Percentiles rank a stretch among this genome's conserved stretches.
Evolutionary conservation across 2,329 filamentous ascomycete genomes (phyloP).

Genomic region (Cladophialophora yegresii): DNA sequence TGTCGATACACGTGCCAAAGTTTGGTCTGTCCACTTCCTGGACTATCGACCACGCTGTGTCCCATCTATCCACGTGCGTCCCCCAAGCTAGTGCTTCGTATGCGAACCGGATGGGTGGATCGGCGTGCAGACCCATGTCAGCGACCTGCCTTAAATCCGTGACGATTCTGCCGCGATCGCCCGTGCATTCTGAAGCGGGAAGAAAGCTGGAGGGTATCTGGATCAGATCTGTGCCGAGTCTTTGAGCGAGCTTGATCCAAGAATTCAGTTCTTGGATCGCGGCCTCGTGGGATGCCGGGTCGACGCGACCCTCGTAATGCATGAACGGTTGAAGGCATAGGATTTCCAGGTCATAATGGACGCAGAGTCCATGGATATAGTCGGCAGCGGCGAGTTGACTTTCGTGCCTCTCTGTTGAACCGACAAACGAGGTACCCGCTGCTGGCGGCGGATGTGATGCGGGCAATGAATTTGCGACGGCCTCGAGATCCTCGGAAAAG

Average conservation of each 20-base stretch:
- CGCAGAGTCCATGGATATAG: constrained; percentile 32
- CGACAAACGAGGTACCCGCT: constrained; percentile 23
- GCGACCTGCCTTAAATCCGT: constrained; percentile 41
- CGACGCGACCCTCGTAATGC: constrained; percentile 72
- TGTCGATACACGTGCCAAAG: constrained; percentile 76
- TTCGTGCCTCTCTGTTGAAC: constrained; percentile 26
- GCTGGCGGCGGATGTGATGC: constrained; percentile 11
- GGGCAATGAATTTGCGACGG: constrained; percentile 51
- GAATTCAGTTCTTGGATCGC: constrained; percentile 65
- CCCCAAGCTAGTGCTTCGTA: constrained; percentile 76
- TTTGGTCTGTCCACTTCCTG: constrained; percentile 66
- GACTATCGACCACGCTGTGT: constrained; percentile 69
- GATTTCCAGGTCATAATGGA: constrained; percentile 23
- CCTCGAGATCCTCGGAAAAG: constrained; percentile 74
- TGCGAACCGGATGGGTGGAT: constrained; percentile 61
- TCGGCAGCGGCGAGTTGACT: constrained; percentile 27
- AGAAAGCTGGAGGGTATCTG: constrained; percentile 74
- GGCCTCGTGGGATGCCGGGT: constrained; percentile 59
- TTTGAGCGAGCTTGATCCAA: constrained; percentile 68
- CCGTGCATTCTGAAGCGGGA: constrained; percentile 49
- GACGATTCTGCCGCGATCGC: constrained; percentile 51
- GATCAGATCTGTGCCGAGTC: constrained; percentile 69
- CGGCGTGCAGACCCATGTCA: constrained; percentile 64
- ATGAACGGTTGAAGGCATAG: constrained; percentile 60
- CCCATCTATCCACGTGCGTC: constrained; percentile 70